Percentiles rank a stretch among this genome's conserved stretches.
These are phyloP conservation scores for Polytolypa hystricis DNA, from an alignment of 2,329 filamentous ascomycete genomes.

Conservation along the genomic window DNA sequence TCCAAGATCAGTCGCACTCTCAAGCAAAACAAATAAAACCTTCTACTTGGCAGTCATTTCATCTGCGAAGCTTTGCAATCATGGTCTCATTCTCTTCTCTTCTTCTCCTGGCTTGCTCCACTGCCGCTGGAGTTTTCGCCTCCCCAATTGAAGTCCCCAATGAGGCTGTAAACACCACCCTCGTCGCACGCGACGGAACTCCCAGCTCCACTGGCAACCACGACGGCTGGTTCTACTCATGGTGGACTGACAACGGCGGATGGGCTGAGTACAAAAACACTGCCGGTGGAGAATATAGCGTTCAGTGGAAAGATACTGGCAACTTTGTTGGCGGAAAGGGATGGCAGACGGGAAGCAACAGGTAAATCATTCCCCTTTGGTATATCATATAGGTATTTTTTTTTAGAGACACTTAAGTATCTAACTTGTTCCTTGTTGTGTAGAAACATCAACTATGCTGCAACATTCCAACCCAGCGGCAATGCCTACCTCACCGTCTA, in stretches of 20 bases:
- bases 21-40: neutral
- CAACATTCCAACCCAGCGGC: conserved; percentile 19
- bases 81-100: conserved; percentile 21
- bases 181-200: conserved; percentile 6
- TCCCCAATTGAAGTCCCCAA: conserved; percentile 12
- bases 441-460: conserved; percentile 21
- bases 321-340: conserved; percentile 51
- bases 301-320: conserved; percentile 36
- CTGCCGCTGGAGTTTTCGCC: conserved; percentile 15
- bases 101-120: conserved; percentile 15
- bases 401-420: neutral
- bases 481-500: conserved; percentile 28
- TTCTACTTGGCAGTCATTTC: too few species aligned
- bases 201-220: conserved; percentile 20
- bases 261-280: conserved; percentile 38
- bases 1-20: neutral
- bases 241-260: conserved; percentile 38
- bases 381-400: too few species aligned
- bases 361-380: neutral
- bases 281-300: conserved; percentile 33
- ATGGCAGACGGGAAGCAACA: conserved; percentile 26
- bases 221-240: conserved; percentile 40
- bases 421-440: neutral
- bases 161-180: conserved; percentile 9
- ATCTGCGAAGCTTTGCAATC: conserved; percentile 3